A percentile compares a stretch with the other conserved stretches of the same genome.
These are phyloP conservation scores for Penicillium sp. DNA, from an alignment of 2,329 filamentous ascomycete genomes.

Conservation along the genomic window DNA sequence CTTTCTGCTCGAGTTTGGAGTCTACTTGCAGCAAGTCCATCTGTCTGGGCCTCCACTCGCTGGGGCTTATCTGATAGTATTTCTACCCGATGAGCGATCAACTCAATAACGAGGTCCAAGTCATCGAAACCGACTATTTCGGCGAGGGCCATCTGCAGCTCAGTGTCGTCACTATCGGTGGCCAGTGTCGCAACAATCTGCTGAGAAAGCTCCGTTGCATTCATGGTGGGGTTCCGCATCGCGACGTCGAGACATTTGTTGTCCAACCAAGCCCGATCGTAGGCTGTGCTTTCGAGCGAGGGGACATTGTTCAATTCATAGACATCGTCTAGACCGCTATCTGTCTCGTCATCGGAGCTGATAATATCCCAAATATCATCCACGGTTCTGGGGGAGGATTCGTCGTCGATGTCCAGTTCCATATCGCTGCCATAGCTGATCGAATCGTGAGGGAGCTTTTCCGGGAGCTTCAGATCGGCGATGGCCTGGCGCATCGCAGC, in stretches of 20 bases:
- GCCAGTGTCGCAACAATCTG: constrained; percentile 76
- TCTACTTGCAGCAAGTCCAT: constrained; percentile 53
- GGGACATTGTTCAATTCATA: constrained; percentile 54
- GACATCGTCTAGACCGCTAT: constrained; percentile 64
- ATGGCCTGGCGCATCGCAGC: constrained; percentile 84
- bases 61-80: constrained; percentile 54
- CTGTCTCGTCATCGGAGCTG: constrained; percentile 69
- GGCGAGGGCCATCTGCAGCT: constrained; percentile 85
- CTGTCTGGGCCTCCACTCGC: constrained; percentile 40
- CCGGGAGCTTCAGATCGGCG: constrained; percentile 66
- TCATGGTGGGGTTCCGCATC: constrained; percentile 64
- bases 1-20: constrained; percentile 76
- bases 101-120: constrained; percentile 85
- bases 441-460: constrained; percentile 47
- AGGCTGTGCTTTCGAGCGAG: constrained; percentile 39
- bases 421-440: constrained; percentile 55
- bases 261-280: constrained; percentile 70
- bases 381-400: constrained; percentile 60
- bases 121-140: constrained; percentile 93
- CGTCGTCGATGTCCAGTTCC: constrained; percentile 63
- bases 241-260: constrained; percentile 69
- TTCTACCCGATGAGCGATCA: constrained; percentile 75
- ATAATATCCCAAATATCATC: constrained; percentile 95
- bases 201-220: constrained; percentile 69
- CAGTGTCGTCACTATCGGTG: constrained; percentile 73